These are phyloP conservation scores for Elasticomyces elasticus DNA, from an alignment of 495 filamentous ascomycete species.

Conservation along the genomic window DNA sequence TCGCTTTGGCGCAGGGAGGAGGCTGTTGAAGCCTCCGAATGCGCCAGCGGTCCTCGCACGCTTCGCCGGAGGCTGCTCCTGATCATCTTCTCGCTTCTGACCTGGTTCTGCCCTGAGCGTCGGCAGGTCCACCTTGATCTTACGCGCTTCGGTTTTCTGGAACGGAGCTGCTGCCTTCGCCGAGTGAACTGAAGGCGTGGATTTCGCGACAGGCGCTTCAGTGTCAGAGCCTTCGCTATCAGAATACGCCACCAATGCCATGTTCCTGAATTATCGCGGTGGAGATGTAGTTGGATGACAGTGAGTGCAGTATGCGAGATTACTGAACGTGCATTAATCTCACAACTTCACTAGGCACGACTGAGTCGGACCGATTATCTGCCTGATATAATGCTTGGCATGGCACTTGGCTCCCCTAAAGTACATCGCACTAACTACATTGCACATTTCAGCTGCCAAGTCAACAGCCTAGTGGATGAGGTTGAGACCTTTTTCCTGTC, in stretches of 20 bases:
- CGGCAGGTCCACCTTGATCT: constrained; percentile 69
- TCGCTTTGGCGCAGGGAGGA: constrained; percentile 79
- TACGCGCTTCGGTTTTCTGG: constrained; percentile 67
- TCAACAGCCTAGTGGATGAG: no score
- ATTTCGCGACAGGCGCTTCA: constrained; percentile 27
- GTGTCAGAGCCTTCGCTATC: constrained; percentile 71
- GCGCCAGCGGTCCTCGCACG: constrained; percentile 49
- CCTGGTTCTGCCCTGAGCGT: constrained; percentile 36
- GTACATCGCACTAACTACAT: no score
- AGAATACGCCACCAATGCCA: constrained; percentile 38
- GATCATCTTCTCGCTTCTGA: constrained; percentile 27
- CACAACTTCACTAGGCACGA: no score
- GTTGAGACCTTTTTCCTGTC: no score
- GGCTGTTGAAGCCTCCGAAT: constrained; percentile 66
- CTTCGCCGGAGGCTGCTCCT: constrained; percentile 61
- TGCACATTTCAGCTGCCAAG: no score
- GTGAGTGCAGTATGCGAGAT: no score
- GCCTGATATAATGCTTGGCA: no score
- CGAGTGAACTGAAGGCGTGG: constrained; percentile 33
- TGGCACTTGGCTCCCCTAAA: no score
- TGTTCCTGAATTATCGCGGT: no score
- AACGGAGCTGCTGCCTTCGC: constrained; percentile 39
- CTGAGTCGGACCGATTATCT: no score
- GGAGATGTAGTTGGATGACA: no score
- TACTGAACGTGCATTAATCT: no score